These are phyloP conservation scores for Aspergillus ruber DNA, from an alignment of 2,329 filamentous ascomycete genomes.

Conservation along the genomic window DNA sequence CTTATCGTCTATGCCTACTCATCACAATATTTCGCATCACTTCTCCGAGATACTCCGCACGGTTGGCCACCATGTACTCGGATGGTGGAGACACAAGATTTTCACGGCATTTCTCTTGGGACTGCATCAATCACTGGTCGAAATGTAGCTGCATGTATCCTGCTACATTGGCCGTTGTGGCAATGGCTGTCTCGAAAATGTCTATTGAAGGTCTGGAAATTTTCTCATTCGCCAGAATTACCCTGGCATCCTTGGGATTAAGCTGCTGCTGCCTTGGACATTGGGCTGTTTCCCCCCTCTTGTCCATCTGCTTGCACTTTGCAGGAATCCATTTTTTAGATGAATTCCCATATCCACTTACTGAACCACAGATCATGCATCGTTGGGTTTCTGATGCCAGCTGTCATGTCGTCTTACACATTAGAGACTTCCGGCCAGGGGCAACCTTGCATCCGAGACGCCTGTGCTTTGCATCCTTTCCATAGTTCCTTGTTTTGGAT, in stretches of 20 bases:
- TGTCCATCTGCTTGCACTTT: conserved; percentile 22
- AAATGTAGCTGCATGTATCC: conserved; percentile 31
- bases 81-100: conserved; percentile 31
- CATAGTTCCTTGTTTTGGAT: not conserved
- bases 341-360: conserved; percentile 18
- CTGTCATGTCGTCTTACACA: conserved; percentile 26
- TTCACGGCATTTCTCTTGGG: conserved; percentile 25
- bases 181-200: conserved; percentile 23
- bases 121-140: conserved; percentile 27
- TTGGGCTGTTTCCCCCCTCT: conserved; percentile 24
- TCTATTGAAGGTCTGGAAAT: conserved; percentile 28
- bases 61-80: conserved; percentile 28
- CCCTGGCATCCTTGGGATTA: conserved; percentile 17
- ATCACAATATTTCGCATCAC: conserved; percentile 22
- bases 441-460: conserved; percentile 19
- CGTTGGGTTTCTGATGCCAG: conserved; percentile 27
- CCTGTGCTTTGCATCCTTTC: conserved; percentile 3
- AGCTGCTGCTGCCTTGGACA: conserved; percentile 25
- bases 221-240: conserved; percentile 25
- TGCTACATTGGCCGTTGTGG: conserved; percentile 27
- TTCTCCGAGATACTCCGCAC: conserved; percentile 21
- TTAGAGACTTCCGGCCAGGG: conserved; percentile 17
- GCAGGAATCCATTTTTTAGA: conserved; percentile 19
- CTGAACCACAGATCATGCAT: conserved; percentile 30
- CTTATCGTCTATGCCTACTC: conserved; percentile 28